Evolutionary conservation across 805 yeast species (phyloP).

Genomic region (Lachancea cidri): DNA sequence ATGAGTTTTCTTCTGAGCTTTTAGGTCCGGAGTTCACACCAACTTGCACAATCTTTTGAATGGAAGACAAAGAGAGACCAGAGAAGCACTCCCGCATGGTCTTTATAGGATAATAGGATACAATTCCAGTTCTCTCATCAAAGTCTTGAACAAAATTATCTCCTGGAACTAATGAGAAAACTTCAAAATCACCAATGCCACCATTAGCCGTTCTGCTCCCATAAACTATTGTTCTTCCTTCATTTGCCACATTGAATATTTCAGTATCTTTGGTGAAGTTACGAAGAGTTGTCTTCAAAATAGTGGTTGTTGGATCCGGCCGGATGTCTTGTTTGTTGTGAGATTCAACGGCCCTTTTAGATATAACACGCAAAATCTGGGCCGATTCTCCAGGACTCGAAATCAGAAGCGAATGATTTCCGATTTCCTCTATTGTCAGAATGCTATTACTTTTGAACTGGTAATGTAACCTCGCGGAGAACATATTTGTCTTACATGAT

Average conservation of each 20-base stretch:
- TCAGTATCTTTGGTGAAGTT: conserved; percentile 20
- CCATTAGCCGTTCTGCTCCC: conserved; percentile 14
- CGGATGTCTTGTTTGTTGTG: not conserved
- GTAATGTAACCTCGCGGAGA: not conserved
- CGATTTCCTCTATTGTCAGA: conserved; percentile 1
- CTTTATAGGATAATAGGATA: conserved; percentile 10
- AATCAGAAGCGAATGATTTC: not conserved
- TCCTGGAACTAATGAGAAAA: conserved; percentile 14
- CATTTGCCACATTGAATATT: conserved; percentile 13
- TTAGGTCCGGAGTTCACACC: too few relatives aligned
- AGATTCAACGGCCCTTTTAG: not conserved
- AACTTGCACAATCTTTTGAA: not conserved
- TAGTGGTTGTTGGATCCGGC: conserved; percentile 2
- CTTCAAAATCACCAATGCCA: conserved; percentile 18
- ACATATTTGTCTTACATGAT: not conserved
- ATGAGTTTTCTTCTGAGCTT: conserved; percentile 1
- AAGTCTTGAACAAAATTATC: conserved; percentile 12
- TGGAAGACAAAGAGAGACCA: not conserved
- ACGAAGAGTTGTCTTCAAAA: conserved; percentile 14
- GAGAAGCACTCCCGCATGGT: conserved; percentile 5
- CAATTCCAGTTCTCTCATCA: not conserved
- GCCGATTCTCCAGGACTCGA: not conserved
- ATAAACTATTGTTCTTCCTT: conserved; percentile 21
- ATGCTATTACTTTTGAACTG: conserved; percentile 1
- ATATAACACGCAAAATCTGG: conserved; percentile 1